Percentiles rank a stretch among this genome's conserved stretches.
These are phyloP conservation scores for Cordyceps militaris DNA, from an alignment of 2,329 filamentous ascomycete genomes.

Conservation along the genomic window DNA sequence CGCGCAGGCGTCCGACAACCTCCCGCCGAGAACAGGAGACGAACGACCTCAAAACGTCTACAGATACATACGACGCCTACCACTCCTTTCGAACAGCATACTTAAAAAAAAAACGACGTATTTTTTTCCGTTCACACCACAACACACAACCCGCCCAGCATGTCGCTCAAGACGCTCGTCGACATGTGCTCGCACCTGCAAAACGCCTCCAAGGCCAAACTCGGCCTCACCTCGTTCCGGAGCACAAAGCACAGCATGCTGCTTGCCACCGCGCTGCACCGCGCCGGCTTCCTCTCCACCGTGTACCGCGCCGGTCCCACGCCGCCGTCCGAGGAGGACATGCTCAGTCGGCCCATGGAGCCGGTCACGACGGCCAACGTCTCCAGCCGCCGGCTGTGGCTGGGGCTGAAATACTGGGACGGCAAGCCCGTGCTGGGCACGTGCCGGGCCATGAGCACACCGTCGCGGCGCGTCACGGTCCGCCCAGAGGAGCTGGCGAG, in stretches of 20 bases:
- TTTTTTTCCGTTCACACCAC: neutral
- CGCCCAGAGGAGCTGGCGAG: conserved; percentile 53
- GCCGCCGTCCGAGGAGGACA: conserved; percentile 41
- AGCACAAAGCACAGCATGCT: conserved; percentile 74
- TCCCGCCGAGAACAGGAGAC: neutral
- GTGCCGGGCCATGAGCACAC: conserved; percentile 62
- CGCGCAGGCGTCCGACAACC: neutral
- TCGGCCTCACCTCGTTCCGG: conserved; percentile 76
- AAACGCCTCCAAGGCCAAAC: conserved; percentile 76
- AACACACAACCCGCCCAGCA: neutral
- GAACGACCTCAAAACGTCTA: neutral
- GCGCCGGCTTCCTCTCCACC: conserved; percentile 72
- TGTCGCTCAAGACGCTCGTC: conserved; percentile 60
- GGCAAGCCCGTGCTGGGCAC: conserved; percentile 69
- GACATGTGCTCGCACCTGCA: conserved; percentile 86
- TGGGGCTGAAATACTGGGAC: conserved; percentile 86
- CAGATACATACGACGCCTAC: neutral
- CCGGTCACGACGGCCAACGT: conserved; percentile 64
- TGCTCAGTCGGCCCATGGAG: conserved; percentile 42
- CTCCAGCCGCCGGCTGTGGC: conserved; percentile 69
- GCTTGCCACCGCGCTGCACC: conserved; percentile 70
- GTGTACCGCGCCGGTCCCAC: conserved; percentile 64
- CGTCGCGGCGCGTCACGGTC: conserved; percentile 64
- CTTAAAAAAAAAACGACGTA: neutral
- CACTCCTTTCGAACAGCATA: neutral